phyloP scores from a whole-genome alignment of 2,329 filamentous ascomycete species.

The Fusarium sp. region DNA sequence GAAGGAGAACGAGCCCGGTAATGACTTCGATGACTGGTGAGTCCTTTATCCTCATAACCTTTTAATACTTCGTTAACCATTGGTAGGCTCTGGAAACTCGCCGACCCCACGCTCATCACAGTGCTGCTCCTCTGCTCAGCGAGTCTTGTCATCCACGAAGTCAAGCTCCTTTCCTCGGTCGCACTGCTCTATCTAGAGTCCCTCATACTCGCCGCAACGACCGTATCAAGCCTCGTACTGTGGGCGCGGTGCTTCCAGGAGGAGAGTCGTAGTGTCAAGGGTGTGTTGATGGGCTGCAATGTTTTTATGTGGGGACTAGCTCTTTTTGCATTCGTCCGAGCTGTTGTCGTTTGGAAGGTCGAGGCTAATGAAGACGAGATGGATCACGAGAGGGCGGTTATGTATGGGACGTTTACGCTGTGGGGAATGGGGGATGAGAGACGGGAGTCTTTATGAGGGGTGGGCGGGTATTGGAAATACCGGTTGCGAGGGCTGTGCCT shows the following conservation, averaged over 20 bases:
- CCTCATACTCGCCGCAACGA: slow-evolving; percentile 44
- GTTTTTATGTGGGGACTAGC: slow-evolving; percentile 49
- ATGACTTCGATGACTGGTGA: slow-evolving; percentile 47
- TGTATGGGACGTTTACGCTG: slow-evolving; percentile 43
- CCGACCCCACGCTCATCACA: slow-evolving; percentile 35
- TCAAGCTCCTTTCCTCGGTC: slow-evolving; percentile 45
- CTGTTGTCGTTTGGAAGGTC: slow-evolving; percentile 49
- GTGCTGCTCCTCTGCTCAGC: slow-evolving; percentile 44
- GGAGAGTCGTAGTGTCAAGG: slow-evolving; percentile 44
- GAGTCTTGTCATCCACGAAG: slow-evolving; percentile 48
- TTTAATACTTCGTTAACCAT: background rate
- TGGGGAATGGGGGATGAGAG: slow-evolving; percentile 23
- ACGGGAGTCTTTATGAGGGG: slow-evolving; percentile 20
- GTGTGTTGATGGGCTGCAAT: slow-evolving; percentile 48
- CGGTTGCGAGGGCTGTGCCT: background rate
- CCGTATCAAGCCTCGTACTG: slow-evolving; percentile 35
- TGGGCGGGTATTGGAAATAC: background rate
- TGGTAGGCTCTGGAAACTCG: slow-evolving; percentile 49
- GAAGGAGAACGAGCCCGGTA: slow-evolving; percentile 41
- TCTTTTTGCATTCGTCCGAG: slow-evolving; percentile 49
- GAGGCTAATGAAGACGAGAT: slow-evolving; percentile 22
- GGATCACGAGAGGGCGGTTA: slow-evolving; percentile 12
- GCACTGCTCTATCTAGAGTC: slow-evolving; percentile 49
- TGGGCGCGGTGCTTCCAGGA: slow-evolving; percentile 45
- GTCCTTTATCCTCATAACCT: background rate